Conservation (phyloP, 1,139 yeast species). For the Pichia sp. region DNA sequence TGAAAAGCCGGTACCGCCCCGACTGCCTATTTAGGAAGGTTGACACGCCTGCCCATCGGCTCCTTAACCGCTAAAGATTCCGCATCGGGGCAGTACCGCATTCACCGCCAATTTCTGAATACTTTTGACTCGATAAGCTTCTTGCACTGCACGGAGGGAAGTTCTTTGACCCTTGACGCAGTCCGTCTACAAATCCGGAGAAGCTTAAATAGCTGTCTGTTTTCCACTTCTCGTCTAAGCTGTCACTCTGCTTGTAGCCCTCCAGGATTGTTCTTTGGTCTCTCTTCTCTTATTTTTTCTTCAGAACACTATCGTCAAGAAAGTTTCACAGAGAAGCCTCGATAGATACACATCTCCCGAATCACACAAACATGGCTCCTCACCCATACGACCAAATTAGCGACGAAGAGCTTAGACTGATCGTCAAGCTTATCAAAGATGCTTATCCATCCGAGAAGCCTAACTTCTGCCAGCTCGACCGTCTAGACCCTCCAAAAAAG, state of each 20-base stretch:
- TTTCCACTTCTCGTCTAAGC: neutral
- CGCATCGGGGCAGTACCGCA: neutral
- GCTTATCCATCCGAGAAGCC: conserved; percentile 40
- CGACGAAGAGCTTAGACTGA: conserved; percentile 59
- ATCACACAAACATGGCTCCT: conserved; percentile 17
- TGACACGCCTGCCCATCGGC: neutral
- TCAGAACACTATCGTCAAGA: neutral
- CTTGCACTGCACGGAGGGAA: neutral
- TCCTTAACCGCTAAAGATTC: neutral
- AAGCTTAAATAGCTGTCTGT: neutral
- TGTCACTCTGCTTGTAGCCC: neutral
- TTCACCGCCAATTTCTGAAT: neutral
- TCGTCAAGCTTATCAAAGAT: conserved; percentile 62
- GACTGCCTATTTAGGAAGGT: conserved; percentile 11
- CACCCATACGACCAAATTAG: conserved; percentile 69
- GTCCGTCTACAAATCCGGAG: neutral
- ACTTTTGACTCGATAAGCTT: neutral
- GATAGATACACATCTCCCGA: too few species aligned
- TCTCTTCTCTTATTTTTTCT: neutral
- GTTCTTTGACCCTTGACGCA: too few species aligned
- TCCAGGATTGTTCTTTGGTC: neutral
- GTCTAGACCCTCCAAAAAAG: conserved; percentile 78
- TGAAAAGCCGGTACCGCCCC: neutral
- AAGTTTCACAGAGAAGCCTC: too few species aligned
- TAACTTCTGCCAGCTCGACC: conserved; percentile 70